Percentiles rank a stretch among this genome's conserved stretches.
Conservation (phyloP, 176 grass and related monocot genomes). For the Leersia perrieri region DNA sequence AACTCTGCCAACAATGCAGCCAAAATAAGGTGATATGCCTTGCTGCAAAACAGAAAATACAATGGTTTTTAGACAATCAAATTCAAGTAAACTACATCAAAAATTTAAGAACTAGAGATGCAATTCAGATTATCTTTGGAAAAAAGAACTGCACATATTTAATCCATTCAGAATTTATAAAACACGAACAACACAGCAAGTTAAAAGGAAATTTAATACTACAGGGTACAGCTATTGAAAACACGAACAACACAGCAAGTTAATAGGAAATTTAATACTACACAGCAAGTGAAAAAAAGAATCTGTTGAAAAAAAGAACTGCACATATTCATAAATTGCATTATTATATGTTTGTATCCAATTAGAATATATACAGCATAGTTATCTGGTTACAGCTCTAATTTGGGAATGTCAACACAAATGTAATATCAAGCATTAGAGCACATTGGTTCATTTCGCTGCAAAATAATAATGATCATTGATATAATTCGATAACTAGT, state of each 20-base stretch:
- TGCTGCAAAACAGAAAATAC: slow-evolving; percentile 36
- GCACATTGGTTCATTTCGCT: neutral
- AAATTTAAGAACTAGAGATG: neutral
- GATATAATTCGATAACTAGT: neutral
- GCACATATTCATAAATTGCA: neutral
- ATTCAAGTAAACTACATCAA: slow-evolving; percentile 12
- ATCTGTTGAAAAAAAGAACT: neutral
- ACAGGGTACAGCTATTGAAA: too few relatives aligned
- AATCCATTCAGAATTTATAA: neutral
- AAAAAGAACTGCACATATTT: neutral
- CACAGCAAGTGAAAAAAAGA: too few relatives aligned
- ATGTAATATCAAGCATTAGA: neutral
- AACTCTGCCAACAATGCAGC: slow-evolving; percentile 90
- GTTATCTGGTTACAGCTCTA: neutral
- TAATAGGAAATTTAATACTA: too few relatives aligned
- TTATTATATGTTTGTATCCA: too few relatives aligned
- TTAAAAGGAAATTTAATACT: too few relatives aligned
- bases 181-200: too few relatives aligned
- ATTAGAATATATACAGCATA: neutral
- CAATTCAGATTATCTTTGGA: neutral
- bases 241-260: too few relatives aligned
- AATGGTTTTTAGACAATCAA: neutral
- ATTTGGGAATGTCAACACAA: neutral
- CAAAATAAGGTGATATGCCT: slow-evolving; percentile 77
- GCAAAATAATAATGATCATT: neutral